These are phyloP conservation scores for Spencermartinsiella europaea DNA, from an alignment of 805 yeast genomes.

Conservation along the genomic window DNA sequence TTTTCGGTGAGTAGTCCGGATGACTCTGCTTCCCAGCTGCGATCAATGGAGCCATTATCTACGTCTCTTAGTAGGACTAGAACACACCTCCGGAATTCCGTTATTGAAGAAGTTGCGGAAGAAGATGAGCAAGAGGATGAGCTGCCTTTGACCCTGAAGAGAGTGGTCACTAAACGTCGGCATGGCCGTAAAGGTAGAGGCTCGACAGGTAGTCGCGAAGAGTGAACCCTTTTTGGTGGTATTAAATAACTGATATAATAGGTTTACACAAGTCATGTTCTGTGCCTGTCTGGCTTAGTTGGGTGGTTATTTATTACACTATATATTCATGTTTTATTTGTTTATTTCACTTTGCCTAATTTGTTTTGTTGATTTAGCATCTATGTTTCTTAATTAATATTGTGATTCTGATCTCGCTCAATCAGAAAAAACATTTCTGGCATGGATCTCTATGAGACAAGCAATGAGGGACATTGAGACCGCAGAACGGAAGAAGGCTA, in stretches of 20 bases:
- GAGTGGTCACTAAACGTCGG: slow-evolving; percentile 6
- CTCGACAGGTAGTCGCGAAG: background rate
- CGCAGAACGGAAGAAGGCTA: too few species aligned
- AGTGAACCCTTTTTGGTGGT: background rate
- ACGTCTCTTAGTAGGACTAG: background rate
- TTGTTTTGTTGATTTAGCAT: background rate
- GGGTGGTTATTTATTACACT: too few species aligned
- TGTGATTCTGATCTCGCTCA: too few species aligned
- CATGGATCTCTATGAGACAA: too few species aligned
- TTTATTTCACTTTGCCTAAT: background rate
- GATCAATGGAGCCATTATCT: background rate
- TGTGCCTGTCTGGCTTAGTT: too few species aligned
- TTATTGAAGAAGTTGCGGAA: background rate
- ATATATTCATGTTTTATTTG: too few species aligned
- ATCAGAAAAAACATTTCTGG: too few species aligned
- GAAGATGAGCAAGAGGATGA: slow-evolving; percentile 6
- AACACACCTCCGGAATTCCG: background rate
- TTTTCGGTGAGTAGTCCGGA: background rate
- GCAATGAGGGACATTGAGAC: too few species aligned
- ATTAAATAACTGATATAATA: too few species aligned
- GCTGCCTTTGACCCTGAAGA: slow-evolving; percentile 6
- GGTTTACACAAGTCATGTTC: too few species aligned
- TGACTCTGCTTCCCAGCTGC: background rate
- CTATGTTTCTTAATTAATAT: too few species aligned
- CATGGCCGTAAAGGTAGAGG: too few species aligned